Evolutionary conservation across 1,139 yeast genomes (phyloP), one percentile per base, ranked within the genome.

Genomic region (Geotrichum cucujoidarum): DNA sequence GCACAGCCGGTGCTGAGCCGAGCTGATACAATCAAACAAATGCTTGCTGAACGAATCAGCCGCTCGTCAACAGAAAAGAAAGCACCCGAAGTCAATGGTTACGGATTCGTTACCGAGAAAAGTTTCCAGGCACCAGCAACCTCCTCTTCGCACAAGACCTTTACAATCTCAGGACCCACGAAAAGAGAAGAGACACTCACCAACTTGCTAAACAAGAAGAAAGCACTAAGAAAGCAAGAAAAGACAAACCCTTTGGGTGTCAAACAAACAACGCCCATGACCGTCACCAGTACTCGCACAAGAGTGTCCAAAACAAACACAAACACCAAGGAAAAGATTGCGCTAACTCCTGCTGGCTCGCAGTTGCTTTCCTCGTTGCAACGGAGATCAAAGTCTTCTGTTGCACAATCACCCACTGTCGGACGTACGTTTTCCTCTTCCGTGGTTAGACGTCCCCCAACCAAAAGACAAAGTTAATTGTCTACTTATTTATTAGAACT

Each of bases 301-400:
- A 25, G 34, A 14, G 33, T 33, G 3, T n/a, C 38, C 7, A 40
- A 40, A 45, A 22, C 21, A 14, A 18, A 42, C 6, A 7, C 18
- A 7, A 33, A n/a, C n/a, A 10, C 25, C 2, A 11, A 6, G 32
- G 20, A 18, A 13, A 21, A 27, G 18, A 25, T 39, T 29, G 34
- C 47, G 33, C 45, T 56, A 16, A 50, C 57, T 2, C 58, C 57
- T 1, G 57, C 59, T 25, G 58, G 55, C 2, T 48, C 55, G 4
- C 48, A 53, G 11, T 17, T 54, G 21, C 38, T 53, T 17, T 29
- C 49, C 11, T 29, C 47, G 11, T 38, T 51, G 36, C 37, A 36
- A 17, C 43, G 35, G 29, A 43, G 42, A 41, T 14, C 17, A 6
- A 36, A 17, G 10, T 22, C 30, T 14, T 16, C 20, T 14, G 18